Percentiles rank a stretch among this genome's conserved stretches.
These are phyloP conservation scores for Chlamydomonas sp. DNA, from an alignment of 139 green algal species.

Conservation along the genomic window DNA sequence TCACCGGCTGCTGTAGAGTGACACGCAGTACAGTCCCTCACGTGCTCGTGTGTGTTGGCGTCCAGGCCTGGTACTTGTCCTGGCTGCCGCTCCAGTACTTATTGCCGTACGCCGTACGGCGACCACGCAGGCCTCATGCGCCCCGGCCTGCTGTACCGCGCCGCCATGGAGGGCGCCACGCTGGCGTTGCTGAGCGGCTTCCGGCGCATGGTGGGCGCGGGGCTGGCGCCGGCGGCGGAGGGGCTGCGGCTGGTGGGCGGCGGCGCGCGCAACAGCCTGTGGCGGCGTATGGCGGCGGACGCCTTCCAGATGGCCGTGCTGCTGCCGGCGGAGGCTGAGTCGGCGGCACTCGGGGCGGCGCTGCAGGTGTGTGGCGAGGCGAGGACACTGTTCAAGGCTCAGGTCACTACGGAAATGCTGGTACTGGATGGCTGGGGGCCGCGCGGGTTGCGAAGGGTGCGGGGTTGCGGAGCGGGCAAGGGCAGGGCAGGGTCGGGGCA, in stretches of 20 bases:
- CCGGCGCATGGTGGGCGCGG: constrained; percentile 50
- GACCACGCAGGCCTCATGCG: constrained; percentile 37
- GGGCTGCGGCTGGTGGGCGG: constrained; percentile 85
- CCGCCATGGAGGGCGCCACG: constrained; percentile 87
- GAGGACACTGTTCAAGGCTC: too few species aligned
- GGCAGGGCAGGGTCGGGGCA: too few species aligned
- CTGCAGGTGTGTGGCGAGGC: constrained; percentile 64
- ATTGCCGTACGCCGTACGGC: neutral
- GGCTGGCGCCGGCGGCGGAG: constrained; percentile 36
- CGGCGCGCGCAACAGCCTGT: constrained; percentile 81
- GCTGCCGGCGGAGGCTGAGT: constrained; percentile 79
- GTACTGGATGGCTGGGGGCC: too few species aligned
- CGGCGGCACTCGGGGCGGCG: constrained; percentile 84
- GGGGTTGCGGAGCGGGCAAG: too few species aligned
- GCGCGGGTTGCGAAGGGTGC: neutral
- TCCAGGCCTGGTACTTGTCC: neutral
- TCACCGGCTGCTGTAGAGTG: too few species aligned
- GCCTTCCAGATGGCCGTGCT: constrained; percentile 63
- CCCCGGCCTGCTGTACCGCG: constrained; percentile 84
- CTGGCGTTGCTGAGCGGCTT: constrained; percentile 77
- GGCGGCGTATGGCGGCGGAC: constrained; percentile 87
- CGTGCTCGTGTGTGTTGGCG: too few species aligned
- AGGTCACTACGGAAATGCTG: neutral
- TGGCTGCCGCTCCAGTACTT: neutral
- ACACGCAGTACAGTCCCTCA: too few species aligned